These are phyloP conservation scores for Gliomastix tumulicola DNA, from an alignment of 2,329 filamentous ascomycete species.

Conservation along the genomic window DNA sequence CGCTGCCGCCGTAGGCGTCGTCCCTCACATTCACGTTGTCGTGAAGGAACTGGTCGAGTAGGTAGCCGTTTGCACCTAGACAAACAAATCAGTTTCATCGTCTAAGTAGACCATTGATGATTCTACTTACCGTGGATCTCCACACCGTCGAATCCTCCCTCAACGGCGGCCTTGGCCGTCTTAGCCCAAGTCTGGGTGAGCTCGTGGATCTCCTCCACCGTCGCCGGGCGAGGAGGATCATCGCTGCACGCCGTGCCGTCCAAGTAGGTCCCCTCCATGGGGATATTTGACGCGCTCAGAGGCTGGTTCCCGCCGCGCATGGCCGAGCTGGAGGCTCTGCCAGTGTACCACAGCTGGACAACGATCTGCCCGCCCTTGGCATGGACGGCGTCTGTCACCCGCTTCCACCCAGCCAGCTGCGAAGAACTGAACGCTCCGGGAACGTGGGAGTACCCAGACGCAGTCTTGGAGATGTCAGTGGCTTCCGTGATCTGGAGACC, in stretches of 20 bases:
- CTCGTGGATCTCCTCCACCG: slow-evolving; percentile 54
- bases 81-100: background rate
- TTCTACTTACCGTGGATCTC: slow-evolving; percentile 40
- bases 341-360: slow-evolving; percentile 55
- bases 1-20: slow-evolving; percentile 41
- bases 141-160: slow-evolving; percentile 62
- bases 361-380: slow-evolving; percentile 37
- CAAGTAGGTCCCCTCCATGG: slow-evolving; percentile 39
- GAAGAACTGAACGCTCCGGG: slow-evolving; percentile 18
- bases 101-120: background rate
- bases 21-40: slow-evolving; percentile 28
- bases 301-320: slow-evolving; percentile 12
- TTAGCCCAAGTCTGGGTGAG: slow-evolving; percentile 53
- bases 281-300: slow-evolving; percentile 14
- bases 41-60: slow-evolving; percentile 43
- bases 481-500: slow-evolving; percentile 20
- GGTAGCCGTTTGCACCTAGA: slow-evolving; percentile 12
- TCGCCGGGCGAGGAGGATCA: slow-evolving; percentile 53
- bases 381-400: slow-evolving; percentile 16
- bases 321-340: slow-evolving; percentile 37
- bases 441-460: slow-evolving; percentile 18
- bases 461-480: slow-evolving; percentile 18
- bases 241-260: slow-evolving; percentile 18
- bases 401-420: slow-evolving; percentile 18
- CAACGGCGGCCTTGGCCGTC: slow-evolving; percentile 47